phyloP scores from a whole-genome alignment of 768 basidiomycete genomes.

The Porpolomopsis calyptriformis region DNA sequence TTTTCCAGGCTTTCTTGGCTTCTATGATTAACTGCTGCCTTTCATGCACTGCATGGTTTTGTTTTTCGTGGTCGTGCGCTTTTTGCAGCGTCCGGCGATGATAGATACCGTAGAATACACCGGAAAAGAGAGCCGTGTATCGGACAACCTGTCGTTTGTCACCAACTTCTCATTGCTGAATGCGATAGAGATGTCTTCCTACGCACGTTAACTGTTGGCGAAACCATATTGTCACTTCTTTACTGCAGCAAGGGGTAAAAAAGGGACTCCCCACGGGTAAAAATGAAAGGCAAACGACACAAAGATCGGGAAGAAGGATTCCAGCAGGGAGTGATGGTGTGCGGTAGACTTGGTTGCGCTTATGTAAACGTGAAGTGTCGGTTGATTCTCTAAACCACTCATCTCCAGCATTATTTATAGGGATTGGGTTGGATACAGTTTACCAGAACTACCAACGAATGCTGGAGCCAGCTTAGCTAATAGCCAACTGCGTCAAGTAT shows the following conservation, averaged over 20 bases:
- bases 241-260: background rate
- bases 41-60: slow-evolving; percentile 60
- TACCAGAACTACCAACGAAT: too few relatives aligned
- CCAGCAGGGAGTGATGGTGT: too few relatives aligned
- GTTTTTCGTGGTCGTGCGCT: slow-evolving; percentile 65
- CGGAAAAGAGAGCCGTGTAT: slow-evolving; percentile 81
- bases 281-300: background rate
- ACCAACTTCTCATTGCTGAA: too few relatives aligned
- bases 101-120: slow-evolving; percentile 84
- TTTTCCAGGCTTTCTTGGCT: slow-evolving; percentile 86
- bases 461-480: too few relatives aligned
- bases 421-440: too few relatives aligned
- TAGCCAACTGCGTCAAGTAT: too few relatives aligned
- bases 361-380: too few relatives aligned
- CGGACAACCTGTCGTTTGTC: slow-evolving; percentile 96
- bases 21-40: slow-evolving; percentile 70
- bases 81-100: slow-evolving; percentile 87
- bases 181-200: background rate
- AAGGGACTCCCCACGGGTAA: background rate
- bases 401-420: too few relatives aligned
- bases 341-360: too few relatives aligned
- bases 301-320: too few relatives aligned
- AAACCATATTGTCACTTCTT: slow-evolving; percentile 38
- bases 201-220: slow-evolving; percentile 68
- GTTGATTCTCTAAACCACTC: too few relatives aligned